Conservation (phyloP, 1,284 basidiomycete species). For the Apiotrichum sp. region DNA sequence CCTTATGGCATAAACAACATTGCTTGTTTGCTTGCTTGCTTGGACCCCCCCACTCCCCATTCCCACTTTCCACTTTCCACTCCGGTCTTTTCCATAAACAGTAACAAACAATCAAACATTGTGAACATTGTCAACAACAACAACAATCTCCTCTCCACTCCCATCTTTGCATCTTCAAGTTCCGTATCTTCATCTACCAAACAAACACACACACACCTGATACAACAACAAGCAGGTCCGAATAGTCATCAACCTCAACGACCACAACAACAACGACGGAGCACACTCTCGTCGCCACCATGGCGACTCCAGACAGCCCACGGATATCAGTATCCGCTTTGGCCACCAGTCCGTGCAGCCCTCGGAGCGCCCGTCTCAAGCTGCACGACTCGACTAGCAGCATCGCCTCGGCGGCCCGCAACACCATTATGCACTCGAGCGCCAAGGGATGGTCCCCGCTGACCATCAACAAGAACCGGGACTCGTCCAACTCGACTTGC, state of each 20-base stretch:
- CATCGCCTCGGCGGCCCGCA: conserved; percentile 23
- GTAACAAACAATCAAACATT: neutral
- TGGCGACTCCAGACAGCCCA: neutral
- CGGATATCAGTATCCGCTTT: neutral
- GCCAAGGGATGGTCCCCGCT: conserved; percentile 49
- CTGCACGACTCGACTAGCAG: conserved; percentile 10
- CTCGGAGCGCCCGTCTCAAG: neutral
- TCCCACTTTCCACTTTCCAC: too few species aligned
- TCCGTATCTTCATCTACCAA: neutral
- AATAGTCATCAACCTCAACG: neutral
- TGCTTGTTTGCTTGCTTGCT: too few species aligned
- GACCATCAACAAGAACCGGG: conserved; percentile 40
- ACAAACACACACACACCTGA: neutral
- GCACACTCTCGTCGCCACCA: neutral
- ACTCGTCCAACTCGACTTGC: conserved; percentile 1
- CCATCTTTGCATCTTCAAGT: too few species aligned
- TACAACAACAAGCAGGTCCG: neutral
- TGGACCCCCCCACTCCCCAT: too few species aligned
- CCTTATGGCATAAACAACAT: too few species aligned
- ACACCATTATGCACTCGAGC: conserved; percentile 42
- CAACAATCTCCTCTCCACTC: neutral
- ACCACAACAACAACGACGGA: neutral
- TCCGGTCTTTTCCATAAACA: too few species aligned
- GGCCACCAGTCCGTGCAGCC: neutral
- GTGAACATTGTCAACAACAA: too few species aligned